These are phyloP conservation scores for Gloeopeniophorella convolvens DNA, from an alignment of 768 basidiomycete genomes.

Conservation along the genomic window DNA sequence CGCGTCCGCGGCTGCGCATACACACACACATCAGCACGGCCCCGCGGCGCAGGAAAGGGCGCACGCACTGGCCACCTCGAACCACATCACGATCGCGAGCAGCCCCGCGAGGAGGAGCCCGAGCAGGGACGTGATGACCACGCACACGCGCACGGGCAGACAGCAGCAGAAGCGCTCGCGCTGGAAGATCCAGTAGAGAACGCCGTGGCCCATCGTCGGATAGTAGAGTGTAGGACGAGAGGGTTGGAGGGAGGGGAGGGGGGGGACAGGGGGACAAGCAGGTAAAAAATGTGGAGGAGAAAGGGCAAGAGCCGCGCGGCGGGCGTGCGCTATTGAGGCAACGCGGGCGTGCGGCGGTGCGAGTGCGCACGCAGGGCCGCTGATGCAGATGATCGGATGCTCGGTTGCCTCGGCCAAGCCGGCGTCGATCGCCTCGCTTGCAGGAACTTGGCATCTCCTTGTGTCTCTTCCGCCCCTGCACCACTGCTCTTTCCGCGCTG, in stretches of 20 bases:
- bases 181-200: constrained; percentile 17
- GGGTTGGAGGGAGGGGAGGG: background rate
- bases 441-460: too few species aligned
- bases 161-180: constrained; percentile 50
- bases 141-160: constrained; percentile 55
- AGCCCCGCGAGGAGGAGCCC: constrained; percentile 49
- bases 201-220: constrained; percentile 15
- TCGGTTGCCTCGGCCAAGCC: too few species aligned
- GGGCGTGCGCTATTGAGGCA: too few species aligned
- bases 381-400: too few species aligned
- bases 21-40: constrained; percentile 28
- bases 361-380: too few species aligned
- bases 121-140: constrained; percentile 47
- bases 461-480: too few species aligned
- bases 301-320: too few species aligned
- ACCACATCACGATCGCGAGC: constrained; percentile 53
- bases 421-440: too few species aligned
- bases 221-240: background rate
- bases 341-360: too few species aligned
- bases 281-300: too few species aligned
- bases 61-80: constrained; percentile 50
- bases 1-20: constrained; percentile 9
- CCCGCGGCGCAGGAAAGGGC: constrained; percentile 14
- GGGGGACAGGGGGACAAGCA: background rate
- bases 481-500: too few species aligned